Evolutionary conservation across 768 basidiomycete genomes (phyloP), one percentile per base, ranked within the genome.

Genomic region (Lanmaoa rubissima): DNA sequence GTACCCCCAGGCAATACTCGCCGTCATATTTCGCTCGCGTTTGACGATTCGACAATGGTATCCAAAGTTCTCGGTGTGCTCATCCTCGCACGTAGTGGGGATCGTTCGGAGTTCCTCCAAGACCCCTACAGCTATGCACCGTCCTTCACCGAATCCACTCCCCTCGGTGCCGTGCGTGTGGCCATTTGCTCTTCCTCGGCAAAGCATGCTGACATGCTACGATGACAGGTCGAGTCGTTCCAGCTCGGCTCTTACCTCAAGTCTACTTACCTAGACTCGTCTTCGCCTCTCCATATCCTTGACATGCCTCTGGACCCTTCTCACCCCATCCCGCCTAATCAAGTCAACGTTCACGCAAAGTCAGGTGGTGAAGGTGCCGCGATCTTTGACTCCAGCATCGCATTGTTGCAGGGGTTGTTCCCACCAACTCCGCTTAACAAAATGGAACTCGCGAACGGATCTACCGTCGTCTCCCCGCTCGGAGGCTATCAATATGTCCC

Each of bases 401-500:
- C 92, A 5, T 74, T 92, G 49, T 76, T 91, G 42, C 93, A 94
- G 67, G 91, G 92, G 11, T 76, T 94, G 58, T 92, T 87, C 79
- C 91, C 92, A 7, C 90, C 91, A 3, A 88, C 80, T 55, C 72
- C 77, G 7, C 78, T 79, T 43, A 88, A 89, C 74, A 83, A 79
- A 65, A 86, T 88, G 54, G 77, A 77, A 10, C 83, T 95, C 24
- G 90, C 92, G 9, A 91, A 94, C 65, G 88, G 86, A 63, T 84
- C 85, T 21, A 81, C 75, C 26, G 72, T 94, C 55, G 76, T 82
- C 26, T 82, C 88, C 8, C 90, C 92, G n/a, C 80, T 94, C 28
- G 84, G 85, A 9, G 89, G 90, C 1, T 94, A 93, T 73, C 90
- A 92, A 73, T 94, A 94, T 62, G 82, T 94, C 53, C 89, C 91